phyloP scores from a whole-genome alignment of 257 asterid species.

The Solanum appendiculatum region DNA sequence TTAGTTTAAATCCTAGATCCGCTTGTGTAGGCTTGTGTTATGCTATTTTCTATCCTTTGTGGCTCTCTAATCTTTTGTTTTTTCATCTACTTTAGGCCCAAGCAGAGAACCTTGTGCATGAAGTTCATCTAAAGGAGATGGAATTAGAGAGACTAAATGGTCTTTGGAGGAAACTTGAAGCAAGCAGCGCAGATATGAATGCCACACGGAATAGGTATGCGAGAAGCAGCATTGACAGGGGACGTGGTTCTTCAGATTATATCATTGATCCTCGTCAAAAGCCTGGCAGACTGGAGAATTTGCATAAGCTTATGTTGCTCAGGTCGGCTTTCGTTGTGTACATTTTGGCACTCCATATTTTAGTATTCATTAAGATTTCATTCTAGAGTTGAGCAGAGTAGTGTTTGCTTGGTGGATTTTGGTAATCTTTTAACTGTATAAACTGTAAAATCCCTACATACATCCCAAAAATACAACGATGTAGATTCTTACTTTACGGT shows the following conservation, averaged over 20 bases:
- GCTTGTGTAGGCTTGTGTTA: not conserved
- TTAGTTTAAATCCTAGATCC: not conserved
- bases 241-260: constrained; percentile 35
- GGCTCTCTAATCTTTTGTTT: not conserved
- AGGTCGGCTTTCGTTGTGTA: constrained; percentile 78
- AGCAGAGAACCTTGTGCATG: constrained; percentile 65
- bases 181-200: constrained; percentile 35
- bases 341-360: constrained; percentile 62
- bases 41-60: not conserved
- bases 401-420: not conserved
- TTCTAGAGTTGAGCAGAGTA: constrained; percentile 18
- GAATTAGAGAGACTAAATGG: constrained; percentile 74
- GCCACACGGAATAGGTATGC: constrained; percentile 57
- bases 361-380: constrained; percentile 82
- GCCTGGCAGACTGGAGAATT: constrained; percentile 55
- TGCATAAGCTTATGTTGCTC: constrained; percentile 73
- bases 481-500: not conserved
- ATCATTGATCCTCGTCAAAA: constrained; percentile 40
- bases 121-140: constrained; percentile 61
- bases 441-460: not conserved
- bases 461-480: not conserved
- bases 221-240: constrained; percentile 45
- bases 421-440: not conserved
- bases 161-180: constrained; percentile 44
- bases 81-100: constrained; percentile 47